Evolutionary conservation across 2,329 filamentous ascomycete species (phyloP).

Genomic region (Magnaporthiopsis poae): DNA sequence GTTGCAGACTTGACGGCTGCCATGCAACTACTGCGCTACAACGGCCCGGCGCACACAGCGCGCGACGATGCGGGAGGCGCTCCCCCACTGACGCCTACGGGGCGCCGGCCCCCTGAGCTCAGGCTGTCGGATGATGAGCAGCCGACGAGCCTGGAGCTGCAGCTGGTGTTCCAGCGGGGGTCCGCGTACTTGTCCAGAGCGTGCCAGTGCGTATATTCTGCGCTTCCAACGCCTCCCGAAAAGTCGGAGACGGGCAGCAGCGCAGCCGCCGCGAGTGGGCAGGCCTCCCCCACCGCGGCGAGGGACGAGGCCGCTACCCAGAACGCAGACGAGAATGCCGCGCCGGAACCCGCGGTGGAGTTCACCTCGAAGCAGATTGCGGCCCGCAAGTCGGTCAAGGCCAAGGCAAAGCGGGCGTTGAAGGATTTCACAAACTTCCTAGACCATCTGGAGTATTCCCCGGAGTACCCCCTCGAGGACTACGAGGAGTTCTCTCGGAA

Average conservation of each 20-base stretch:
- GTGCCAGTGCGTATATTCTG: slow-evolving; percentile 51
- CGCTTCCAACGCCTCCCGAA: slow-evolving; percentile 20
- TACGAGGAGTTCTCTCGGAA: slow-evolving; percentile 48
- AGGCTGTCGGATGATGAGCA: slow-evolving; percentile 42
- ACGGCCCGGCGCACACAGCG: slow-evolving; percentile 39
- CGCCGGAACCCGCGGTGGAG: slow-evolving; percentile 31
- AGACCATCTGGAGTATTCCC: slow-evolving; percentile 68
- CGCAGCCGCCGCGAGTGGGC: slow-evolving; percentile 10
- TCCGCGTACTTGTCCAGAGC: slow-evolving; percentile 63
- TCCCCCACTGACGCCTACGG: slow-evolving; percentile 24
- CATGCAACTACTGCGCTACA: slow-evolving; percentile 43
- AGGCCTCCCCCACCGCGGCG: not conserved
- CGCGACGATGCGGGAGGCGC: slow-evolving; percentile 25
- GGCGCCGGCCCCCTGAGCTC: slow-evolving; percentile 12
- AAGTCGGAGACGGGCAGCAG: slow-evolving; percentile 13
- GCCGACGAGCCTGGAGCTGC: slow-evolving; percentile 63
- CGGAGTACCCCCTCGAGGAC: slow-evolving; percentile 52
- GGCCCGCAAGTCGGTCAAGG: slow-evolving; percentile 59
- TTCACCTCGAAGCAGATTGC: slow-evolving; percentile 39
- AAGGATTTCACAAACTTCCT: slow-evolving; percentile 66
- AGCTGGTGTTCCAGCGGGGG: slow-evolving; percentile 67
- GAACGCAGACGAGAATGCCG: slow-evolving; percentile 12
- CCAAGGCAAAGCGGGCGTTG: slow-evolving; percentile 64
- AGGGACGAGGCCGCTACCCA: not conserved
- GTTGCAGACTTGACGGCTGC: slow-evolving; percentile 61